Percentiles rank a stretch among this genome's conserved stretches.
Evolutionary conservation across 2,329 filamentous ascomycete species (phyloP).

Genomic region (Ophiostoma perfectum): DNA sequence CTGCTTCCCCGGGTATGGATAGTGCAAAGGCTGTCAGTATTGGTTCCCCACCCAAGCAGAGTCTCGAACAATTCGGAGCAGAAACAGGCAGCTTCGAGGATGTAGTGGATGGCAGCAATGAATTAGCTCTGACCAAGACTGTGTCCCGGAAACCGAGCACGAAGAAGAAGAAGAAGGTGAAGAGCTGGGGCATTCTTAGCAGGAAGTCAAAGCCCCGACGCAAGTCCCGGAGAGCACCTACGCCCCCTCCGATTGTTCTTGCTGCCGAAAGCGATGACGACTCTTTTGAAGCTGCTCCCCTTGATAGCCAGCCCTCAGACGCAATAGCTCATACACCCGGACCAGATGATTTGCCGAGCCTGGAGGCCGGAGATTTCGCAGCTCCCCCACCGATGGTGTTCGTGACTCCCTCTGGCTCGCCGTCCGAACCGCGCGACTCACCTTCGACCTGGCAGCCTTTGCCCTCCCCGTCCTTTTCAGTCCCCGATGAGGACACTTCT

Average conservation of each 20-base stretch:
- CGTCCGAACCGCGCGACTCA: conserved; percentile 23
- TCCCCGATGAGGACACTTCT: conserved; percentile 56
- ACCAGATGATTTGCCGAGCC: conserved; percentile 30
- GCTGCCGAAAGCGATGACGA: conserved; percentile 32
- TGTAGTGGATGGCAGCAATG: conserved; percentile 24
- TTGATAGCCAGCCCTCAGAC: not conserved
- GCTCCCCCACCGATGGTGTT: conserved; percentile 36
- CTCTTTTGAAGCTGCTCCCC: conserved; percentile 17
- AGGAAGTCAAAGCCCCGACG: conserved; percentile 51
- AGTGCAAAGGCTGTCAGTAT: not conserved
- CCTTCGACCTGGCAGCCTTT: conserved; percentile 37
- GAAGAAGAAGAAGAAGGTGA: conserved; percentile 68
- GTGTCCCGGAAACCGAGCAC: conserved; percentile 33
- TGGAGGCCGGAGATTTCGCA: conserved; percentile 4
- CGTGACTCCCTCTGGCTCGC: conserved; percentile 38
- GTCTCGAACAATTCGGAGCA: not conserved
- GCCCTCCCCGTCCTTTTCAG: conserved; percentile 29
- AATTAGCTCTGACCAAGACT: conserved; percentile 27
- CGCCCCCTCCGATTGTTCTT: conserved; percentile 39
- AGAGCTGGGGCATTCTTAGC: conserved; percentile 63
- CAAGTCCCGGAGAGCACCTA: conserved; percentile 44
- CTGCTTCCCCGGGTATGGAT: conserved; percentile 27
- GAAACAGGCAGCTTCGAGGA: not conserved
- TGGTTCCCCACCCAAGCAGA: not conserved
- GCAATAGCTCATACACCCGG: conserved; percentile 20